phyloP scores from a whole-genome alignment of 371 early-diverging fungal genomes.

The Smittium culicis region DNA sequence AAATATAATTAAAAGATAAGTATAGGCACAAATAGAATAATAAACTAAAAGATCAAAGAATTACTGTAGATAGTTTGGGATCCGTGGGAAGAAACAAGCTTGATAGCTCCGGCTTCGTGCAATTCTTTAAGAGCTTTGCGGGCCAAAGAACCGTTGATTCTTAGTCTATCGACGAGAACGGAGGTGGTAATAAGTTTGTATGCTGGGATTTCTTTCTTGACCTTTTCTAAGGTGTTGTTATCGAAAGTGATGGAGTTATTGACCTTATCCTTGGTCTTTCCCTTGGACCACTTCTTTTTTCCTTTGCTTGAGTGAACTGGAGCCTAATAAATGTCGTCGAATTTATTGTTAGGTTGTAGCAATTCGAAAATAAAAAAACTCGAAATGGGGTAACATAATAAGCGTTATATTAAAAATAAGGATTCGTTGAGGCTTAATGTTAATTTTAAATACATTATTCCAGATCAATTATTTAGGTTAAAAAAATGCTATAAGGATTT shows the following conservation, averaged over 20 bases:
- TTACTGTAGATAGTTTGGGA: conserved; percentile 86
- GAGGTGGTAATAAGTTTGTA: conserved; percentile 97
- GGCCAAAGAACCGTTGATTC: conserved; percentile 94
- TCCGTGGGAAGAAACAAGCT: conserved; percentile 71
- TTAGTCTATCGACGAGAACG: conserved; percentile 93
- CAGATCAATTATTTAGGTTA: too few relatives aligned
- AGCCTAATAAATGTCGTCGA: too few relatives aligned
- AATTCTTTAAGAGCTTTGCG: conserved; percentile 87
- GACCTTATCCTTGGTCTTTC: conserved; percentile 92
- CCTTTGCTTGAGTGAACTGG: conserved; percentile 17
- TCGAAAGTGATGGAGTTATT: conserved; percentile 90
- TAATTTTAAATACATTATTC: too few relatives aligned
- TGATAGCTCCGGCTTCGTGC: conserved; percentile 80
- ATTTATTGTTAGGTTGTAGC: too few relatives aligned
- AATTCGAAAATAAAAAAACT: too few relatives aligned
- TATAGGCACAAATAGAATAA: not conserved
- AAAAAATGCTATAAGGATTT: too few relatives aligned
- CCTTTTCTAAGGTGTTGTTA: conserved; percentile 78
- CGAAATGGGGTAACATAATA: too few relatives aligned
- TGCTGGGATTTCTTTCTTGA: conserved; percentile 97
- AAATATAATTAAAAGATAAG: conserved; percentile 2
- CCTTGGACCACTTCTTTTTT: conserved; percentile 90
- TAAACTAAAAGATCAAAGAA: not conserved
- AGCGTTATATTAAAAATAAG: too few relatives aligned
- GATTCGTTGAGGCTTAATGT: too few relatives aligned